A percentile compares a stretch with the other conserved stretches of the same genome.
Evolutionary conservation across 345 rosid species (phyloP).

Genomic region (Heritiera littoralis): DNA sequence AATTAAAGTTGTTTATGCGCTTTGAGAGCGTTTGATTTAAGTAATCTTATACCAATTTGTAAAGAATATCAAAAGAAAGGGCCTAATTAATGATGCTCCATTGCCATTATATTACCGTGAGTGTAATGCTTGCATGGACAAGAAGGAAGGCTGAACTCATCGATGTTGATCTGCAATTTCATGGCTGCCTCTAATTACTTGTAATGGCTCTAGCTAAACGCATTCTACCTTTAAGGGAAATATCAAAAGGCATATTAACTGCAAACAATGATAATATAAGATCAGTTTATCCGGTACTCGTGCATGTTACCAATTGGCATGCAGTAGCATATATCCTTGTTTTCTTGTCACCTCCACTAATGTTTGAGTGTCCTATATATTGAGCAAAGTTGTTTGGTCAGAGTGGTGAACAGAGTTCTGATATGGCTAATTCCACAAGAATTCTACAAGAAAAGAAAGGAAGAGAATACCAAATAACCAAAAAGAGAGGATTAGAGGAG

Average conservation of each 20-base stretch:
- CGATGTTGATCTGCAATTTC: slow-evolving; percentile 8
- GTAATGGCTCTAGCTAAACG: not conserved
- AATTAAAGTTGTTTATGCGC: not conserved
- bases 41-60: not conserved
- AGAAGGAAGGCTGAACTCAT: not conserved
- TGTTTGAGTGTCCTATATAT: no score
- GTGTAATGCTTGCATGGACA: no score
- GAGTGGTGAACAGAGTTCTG: not conserved
- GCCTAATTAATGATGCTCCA: not conserved
- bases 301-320: not conserved
- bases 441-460: not conserved
- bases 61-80: no score
- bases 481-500: not conserved
- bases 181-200: slow-evolving; percentile 9
- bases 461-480: not conserved
- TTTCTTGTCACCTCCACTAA: not conserved
- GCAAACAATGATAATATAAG: not conserved
- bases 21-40: not conserved
- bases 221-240: not conserved
- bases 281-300: not conserved
- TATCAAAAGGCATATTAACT: not conserved
- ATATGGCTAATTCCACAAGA: not conserved
- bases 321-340: not conserved
- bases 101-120: not conserved
- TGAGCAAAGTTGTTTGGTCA: not conserved